Evolutionary conservation across 495 filamentous ascomycete species (phyloP), one percentile per base, ranked within the genome.

Genomic region (Penicillium parvum): DNA sequence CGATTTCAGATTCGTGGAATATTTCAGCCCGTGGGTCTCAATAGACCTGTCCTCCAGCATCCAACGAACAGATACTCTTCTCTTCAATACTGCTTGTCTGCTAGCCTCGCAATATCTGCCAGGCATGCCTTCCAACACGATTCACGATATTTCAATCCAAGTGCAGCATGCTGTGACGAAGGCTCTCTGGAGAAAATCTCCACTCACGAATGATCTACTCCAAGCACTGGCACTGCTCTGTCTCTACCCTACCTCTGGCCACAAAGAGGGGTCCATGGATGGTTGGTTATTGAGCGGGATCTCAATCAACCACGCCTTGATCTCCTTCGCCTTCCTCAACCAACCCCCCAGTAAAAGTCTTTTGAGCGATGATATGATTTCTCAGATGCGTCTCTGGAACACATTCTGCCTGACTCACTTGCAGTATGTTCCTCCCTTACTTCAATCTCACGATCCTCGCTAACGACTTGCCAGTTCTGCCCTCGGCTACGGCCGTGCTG

Each of bases 201-300:
- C 66, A 0, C 45, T 69, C 43, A 53, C 51, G 19, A 60, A 58
- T 35, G 66, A 69, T 37, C 41, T 59, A 25, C 58, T 69, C 10
- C 66, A 69, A 42, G 66, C 64, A 3, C 40, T 69, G 14, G 55
- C 58, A 9, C 47, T 69, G 19, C 58, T 69, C 16, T 66, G 64
- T 52, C 54, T 69, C 14, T 69, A 64, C 44, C 57, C 61, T 20
- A 55, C 60, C 15, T 58, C 62, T 4, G 57, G 63, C 6, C 62
- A 67, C 15, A 66, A 62, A 39, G 64, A 64, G 22, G 49, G 56
- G 4, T 60, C 60, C 19, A 64, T 69, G 47, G 66, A 69, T 33
- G 64, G 63, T 54, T 69, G 66, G 66, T 54, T 69, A 22, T 41
- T 69, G 56, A 69, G 66, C 50, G 64, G 64, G 53, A 62, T 64